Base-by-base conservation (phyloP, 2,329 filamentous ascomycete species). In the Botrytis deweyae region DNA sequence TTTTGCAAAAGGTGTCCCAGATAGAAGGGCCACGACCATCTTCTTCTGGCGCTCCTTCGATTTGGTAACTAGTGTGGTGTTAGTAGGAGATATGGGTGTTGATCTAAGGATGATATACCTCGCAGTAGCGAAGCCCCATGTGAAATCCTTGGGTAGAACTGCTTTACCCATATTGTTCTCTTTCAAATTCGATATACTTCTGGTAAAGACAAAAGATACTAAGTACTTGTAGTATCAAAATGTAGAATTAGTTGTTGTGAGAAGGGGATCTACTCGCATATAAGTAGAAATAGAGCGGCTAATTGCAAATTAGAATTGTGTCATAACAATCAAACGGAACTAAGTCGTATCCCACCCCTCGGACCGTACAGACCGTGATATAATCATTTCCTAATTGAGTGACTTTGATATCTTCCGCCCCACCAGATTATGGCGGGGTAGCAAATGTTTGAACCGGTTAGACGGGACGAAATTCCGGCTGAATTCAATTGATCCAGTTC, bases 1-100 rank as follows among this genome's bases (percentile, higher is more conserved):
- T 91, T 76, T 88, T 88, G 84, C 92, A 95, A 85, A 97, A 97
- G n/a, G 88, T 91, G 83, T 97, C 94, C 94, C 94, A 97, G 82
- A 97, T 96, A 75, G 92, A 93, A 72, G 93, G 90, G 36, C 89
- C 92, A 76, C 93, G 92, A 77, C 93, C 94, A 81, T 95, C 93
- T 80, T 91, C 88, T 66, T 91, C 85, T 58, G 87, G 86, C 66
- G 90, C 90, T 74, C 94, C 94, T 85, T 97, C 94, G 78, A 97
- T 92, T 82, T 97, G 93, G 85, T 96, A 97, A 81, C 93, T 96
- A 80, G 8, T 58, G 25, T 18, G 70, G 40, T 36, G 36, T 64
- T 58, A 69, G 42, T 72, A 12, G 64, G 40, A 36, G 65, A 36
- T 59, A 46, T 33, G 44, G 55, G 59, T 61, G 52, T 40, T 66